Base-by-base conservation (phyloP, 345 rosid genomes). In the Melaleuca quinquenervia region DNA sequence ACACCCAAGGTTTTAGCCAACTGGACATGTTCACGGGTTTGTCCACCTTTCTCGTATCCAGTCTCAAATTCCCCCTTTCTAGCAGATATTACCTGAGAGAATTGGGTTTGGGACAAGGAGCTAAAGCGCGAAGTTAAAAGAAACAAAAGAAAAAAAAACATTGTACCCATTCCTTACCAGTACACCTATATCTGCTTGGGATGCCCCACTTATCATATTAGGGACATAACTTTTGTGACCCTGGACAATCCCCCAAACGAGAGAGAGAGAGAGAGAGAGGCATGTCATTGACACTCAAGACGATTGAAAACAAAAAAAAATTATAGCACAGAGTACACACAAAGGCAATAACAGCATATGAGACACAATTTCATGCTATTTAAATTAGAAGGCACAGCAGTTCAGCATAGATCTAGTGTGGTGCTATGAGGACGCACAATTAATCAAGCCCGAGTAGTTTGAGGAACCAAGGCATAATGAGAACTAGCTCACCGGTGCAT, bases 221-320 rank as follows among this genome's bases (percentile, higher is more conserved):
- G 99, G 99, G 41, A 98, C 99, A 84, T 96, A 98, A 90, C 98
- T 98, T 92, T 96, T 98, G 91, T 98, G 99, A 52, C 99, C 99
- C 99, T 97, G 36, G 41, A 82, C 12, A 50, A 60, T 60, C 36
- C 18, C 8, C 74, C 36, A 36, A 60, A 60, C 36, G 13, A 60
- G 7, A 56, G 5, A 54, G n/a, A 55, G 13, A 56, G 62, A 58
- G 36, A 12, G 62, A 55, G 62, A 58, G 64, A 8, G 14, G 18
- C 1, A 8, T 27, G 74, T 60, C 36, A 60, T 3, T 60, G 12
- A 27, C 6, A 60, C 74, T 60, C 36, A 60, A 27, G 74, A 60
- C 27, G 13, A n/a, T n/a, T 6, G 74, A 27, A 60, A 58, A 58
- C 12, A 58, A 32, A 60, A 18, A 60, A 60, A 60, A 60, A 60